Conservation (phyloP, 176 grass and related monocot species). For the Poa pratensis region DNA sequence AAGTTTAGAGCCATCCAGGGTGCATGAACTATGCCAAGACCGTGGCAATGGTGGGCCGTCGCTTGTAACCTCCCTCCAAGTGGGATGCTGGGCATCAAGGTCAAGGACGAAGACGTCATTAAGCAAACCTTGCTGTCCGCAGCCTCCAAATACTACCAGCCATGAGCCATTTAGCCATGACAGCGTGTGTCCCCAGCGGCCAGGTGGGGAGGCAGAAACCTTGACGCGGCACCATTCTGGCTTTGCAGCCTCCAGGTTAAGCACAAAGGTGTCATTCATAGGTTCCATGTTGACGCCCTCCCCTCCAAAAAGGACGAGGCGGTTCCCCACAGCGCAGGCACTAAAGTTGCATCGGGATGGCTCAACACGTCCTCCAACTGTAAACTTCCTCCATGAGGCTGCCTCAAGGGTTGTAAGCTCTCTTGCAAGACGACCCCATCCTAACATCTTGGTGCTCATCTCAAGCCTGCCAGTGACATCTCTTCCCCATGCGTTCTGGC, state of each 20-base stretch:
- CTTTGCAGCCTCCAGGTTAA: slow-evolving; percentile 78
- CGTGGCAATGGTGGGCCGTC: slow-evolving; percentile 66
- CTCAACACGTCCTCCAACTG: slow-evolving; percentile 84
- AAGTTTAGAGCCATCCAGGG: slow-evolving; percentile 87
- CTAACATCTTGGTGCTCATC: slow-evolving; percentile 77
- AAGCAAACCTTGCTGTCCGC: slow-evolving; percentile 75
- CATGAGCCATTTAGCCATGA: slow-evolving; percentile 92
- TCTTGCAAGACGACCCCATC: slow-evolving; percentile 93
- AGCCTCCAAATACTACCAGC: slow-evolving; percentile 96
- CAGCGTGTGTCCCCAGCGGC: slow-evolving; percentile 91
- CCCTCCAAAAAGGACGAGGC: slow-evolving; percentile 91
- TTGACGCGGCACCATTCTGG: slow-evolving; percentile 88
- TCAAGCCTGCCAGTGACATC: slow-evolving; percentile 84
- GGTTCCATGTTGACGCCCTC: slow-evolving; percentile 97
- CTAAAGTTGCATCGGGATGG: slow-evolving; percentile 98
- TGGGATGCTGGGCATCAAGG: slow-evolving; percentile 86
- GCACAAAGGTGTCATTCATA: slow-evolving; percentile 96
- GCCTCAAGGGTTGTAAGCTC: slow-evolving; percentile 97
- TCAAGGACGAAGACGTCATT: slow-evolving; percentile 93
- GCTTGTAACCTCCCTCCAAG: slow-evolving; percentile 79
- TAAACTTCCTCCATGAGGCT: slow-evolving; percentile 93
- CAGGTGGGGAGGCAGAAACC: slow-evolving; percentile 83
- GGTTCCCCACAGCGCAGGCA: slow-evolving; percentile 87
- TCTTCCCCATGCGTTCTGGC: slow-evolving; percentile 95
- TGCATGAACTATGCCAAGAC: slow-evolving; percentile 99